Percentiles rank a stretch among this genome's conserved stretches.
These are phyloP conservation scores for Tilletia indica DNA, from an alignment of 1,284 basidiomycete genomes.

Conservation along the genomic window DNA sequence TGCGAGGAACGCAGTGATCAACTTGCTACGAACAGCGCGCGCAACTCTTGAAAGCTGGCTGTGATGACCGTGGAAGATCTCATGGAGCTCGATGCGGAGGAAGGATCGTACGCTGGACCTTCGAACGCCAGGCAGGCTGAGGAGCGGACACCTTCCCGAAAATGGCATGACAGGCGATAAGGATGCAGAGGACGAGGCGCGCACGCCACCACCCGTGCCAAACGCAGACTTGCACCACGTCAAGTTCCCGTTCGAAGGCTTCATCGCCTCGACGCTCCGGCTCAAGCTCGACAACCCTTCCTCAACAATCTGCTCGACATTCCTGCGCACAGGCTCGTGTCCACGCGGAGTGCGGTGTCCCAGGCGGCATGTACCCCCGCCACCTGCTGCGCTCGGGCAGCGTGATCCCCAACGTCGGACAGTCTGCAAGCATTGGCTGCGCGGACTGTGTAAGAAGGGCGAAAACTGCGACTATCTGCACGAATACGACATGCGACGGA, in stretches of 20 bases:
- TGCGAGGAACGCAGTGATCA: too few species aligned
- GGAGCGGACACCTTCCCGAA: neutral
- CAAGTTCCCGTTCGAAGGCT: slow-evolving; percentile 78
- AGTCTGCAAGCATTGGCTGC: slow-evolving; percentile 98
- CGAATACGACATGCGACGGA: slow-evolving; percentile 94
- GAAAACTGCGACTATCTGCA: slow-evolving; percentile 98
- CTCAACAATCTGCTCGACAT: slow-evolving; percentile 50
- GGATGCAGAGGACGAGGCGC: slow-evolving; percentile 4
- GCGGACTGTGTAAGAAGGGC: slow-evolving; percentile 97
- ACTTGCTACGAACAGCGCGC: too few species aligned
- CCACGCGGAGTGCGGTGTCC: slow-evolving; percentile 36
- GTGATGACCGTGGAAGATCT: neutral
- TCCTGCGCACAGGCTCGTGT: slow-evolving; percentile 26
- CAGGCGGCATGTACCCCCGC: slow-evolving; percentile 34
- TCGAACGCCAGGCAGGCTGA: neutral
- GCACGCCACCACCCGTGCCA: neutral
- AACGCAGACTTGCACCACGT: slow-evolving; percentile 82
- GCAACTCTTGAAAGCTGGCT: too few species aligned
- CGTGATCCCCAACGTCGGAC: slow-evolving; percentile 62
- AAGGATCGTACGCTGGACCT: neutral
- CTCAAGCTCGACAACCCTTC: slow-evolving; percentile 88
- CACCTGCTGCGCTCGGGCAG: slow-evolving; percentile 13
- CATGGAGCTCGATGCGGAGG: neutral
- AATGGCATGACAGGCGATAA: neutral
- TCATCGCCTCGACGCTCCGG: slow-evolving; percentile 77